Percentiles rank a stretch among this genome's conserved stretches.
These are phyloP conservation scores for Beta vulgaris DNA, from an alignment of 148 eudicot species.

Conservation along the genomic window DNA sequence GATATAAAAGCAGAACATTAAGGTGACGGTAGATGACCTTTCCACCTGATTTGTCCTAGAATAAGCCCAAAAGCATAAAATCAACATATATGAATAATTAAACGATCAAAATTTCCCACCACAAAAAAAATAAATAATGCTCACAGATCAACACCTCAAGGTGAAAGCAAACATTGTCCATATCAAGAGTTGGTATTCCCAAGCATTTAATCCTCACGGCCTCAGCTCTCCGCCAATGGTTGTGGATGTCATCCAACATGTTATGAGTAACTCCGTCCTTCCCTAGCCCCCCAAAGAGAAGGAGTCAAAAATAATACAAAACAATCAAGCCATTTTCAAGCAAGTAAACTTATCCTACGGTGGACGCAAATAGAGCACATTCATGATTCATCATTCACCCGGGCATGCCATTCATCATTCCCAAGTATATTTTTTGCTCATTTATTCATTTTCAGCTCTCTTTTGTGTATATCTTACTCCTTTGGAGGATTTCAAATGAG, in stretches of 20 bases:
- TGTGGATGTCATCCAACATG: constrained; percentile 88
- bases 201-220: constrained; percentile 90
- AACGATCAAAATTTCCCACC: not conserved
- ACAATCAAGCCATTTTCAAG: not conserved
- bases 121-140: not conserved
- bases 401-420: no score
- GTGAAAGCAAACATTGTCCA: constrained; percentile 84
- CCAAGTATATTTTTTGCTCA: no score
- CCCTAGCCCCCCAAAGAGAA: constrained; percentile 36
- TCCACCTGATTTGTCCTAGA: constrained; percentile 88
- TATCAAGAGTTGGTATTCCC: constrained; percentile 96
- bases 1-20: constrained; percentile 64
- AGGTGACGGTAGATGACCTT: constrained; percentile 67
- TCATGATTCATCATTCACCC: no score
- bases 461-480: no score
- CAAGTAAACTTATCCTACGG: not conserved
- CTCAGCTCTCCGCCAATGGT: constrained; percentile 90
- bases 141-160: constrained; percentile 58
- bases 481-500: no score
- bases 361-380: no score
- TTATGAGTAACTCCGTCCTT: constrained; percentile 84
- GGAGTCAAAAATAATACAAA: not conserved
- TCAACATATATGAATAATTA: not conserved
- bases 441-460: no score
- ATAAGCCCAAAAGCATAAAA: constrained; percentile 16